Evolutionary conservation across 2,329 filamentous ascomycete genomes (phyloP).

Genomic region (Diaporthe australafricana): DNA sequence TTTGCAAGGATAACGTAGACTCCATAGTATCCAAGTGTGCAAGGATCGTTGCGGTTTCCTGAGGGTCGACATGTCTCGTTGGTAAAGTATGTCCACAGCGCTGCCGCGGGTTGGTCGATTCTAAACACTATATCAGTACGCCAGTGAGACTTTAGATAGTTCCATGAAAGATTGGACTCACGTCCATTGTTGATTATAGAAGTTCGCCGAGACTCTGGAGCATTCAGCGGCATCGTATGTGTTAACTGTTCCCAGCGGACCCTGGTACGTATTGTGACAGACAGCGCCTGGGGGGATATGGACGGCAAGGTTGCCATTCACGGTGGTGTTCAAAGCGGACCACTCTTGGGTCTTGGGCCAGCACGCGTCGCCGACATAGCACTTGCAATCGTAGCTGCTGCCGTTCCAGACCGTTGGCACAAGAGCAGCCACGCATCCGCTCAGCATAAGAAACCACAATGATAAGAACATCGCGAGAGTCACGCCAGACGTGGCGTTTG

Average conservation of each 20-base stretch:
- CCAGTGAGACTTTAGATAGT: fast-evolving
- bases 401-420: conserved; percentile 42
- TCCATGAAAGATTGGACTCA: conserved; percentile 40
- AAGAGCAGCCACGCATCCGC: not conserved
- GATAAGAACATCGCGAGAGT: no score
- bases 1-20: conserved; percentile 49
- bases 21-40: conserved; percentile 54
- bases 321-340: conserved; percentile 48
- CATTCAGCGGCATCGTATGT: conserved; percentile 53
- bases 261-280: conserved; percentile 53
- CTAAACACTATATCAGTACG: conserved; percentile 19
- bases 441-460: not conserved
- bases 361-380: conserved; percentile 46
- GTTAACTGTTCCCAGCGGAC: conserved; percentile 49
- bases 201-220: conserved; percentile 45
- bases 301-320: conserved; percentile 49
- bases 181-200: conserved; percentile 50
- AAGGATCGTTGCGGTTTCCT: conserved; percentile 46
- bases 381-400: conserved; percentile 47
- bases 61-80: conserved; percentile 55
- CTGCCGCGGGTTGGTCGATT: conserved; percentile 42
- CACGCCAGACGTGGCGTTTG: no score
- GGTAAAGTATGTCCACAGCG: conserved; percentile 56
- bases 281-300: conserved; percentile 46
- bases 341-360: conserved; percentile 46